These are phyloP conservation scores for Vitis hybrid DNA, from an alignment of 177 flowering plant genomes.

Conservation along the genomic window DNA sequence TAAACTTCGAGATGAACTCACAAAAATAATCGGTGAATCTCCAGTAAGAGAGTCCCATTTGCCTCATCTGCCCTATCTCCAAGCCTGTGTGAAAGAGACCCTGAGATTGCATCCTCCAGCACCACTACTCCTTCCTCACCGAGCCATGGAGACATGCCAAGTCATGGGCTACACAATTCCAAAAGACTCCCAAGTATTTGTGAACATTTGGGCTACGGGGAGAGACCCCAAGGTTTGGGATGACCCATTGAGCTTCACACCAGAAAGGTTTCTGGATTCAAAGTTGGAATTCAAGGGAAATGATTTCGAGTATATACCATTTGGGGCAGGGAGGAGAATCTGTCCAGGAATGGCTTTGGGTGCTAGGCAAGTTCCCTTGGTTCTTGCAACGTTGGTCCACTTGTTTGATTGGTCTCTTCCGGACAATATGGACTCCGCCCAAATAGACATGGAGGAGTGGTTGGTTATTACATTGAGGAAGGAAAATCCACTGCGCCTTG, in stretches of 20 bases:
- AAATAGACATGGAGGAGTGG: no score
- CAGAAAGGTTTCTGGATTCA: background rate
- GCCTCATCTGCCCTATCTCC: background rate
- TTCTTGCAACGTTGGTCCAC: slow-evolving; percentile 5
- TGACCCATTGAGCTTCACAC: background rate
- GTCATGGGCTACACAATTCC: slow-evolving; percentile 7
- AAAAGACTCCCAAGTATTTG: background rate
- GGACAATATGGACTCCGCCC: background rate
- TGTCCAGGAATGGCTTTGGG: slow-evolving; percentile 5
- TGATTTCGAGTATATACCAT: background rate
- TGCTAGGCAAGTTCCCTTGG: background rate
- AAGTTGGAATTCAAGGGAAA: background rate
- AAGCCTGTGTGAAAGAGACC: background rate
- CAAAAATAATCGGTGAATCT: background rate
- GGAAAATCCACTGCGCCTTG: no score
- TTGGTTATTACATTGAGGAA: no score
- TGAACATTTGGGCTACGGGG: slow-evolving; percentile 5
- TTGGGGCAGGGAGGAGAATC: slow-evolving; percentile 8
- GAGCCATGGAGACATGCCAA: slow-evolving; percentile 1
- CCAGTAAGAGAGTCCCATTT: background rate
- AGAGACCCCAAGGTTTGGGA: slow-evolving; percentile 10
- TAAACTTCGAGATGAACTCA: background rate
- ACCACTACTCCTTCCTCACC: background rate
- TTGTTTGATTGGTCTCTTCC: slow-evolving; percentile 7
- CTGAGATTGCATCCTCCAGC: background rate